Percentiles rank a stretch among this genome's conserved stretches.
phyloP scores from a whole-genome alignment of 148 eudicot genomes.

The Euryodendron excelsum region DNA sequence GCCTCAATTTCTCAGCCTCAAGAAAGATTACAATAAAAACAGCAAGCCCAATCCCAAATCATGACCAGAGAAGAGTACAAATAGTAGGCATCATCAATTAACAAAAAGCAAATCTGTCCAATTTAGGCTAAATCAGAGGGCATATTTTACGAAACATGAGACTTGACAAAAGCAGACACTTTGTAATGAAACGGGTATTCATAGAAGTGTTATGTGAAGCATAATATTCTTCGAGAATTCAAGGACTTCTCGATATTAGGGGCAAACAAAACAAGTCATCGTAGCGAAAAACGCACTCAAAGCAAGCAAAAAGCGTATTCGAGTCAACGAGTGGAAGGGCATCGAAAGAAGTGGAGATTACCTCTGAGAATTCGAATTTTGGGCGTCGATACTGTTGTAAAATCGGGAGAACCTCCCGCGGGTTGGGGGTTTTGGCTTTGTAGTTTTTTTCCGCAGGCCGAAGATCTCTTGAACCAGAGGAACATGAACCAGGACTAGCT shows the following conservation, averaged over 20 bases:
- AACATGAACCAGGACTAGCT: constrained; percentile 78
- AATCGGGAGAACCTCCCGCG: constrained; percentile 42
- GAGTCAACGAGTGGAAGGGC: not conserved
- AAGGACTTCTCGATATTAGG: not conserved
- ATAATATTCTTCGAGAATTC: not conserved
- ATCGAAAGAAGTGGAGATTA: constrained; percentile 2
- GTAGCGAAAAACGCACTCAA: not conserved
- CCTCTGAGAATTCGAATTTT: constrained; percentile 6
- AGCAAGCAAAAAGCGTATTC: not conserved
- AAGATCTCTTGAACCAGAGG: constrained; percentile 85
- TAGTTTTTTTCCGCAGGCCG: constrained; percentile 61
- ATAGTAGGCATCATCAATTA: not conserved
- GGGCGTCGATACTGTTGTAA: constrained; percentile 34
- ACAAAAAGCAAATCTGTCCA: not conserved
- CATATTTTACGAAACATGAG: not conserved
- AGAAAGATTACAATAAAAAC: not conserved
- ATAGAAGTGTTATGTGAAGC: not conserved
- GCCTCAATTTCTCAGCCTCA: not conserved
- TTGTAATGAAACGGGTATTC: not conserved
- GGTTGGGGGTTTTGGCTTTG: constrained; percentile 50
- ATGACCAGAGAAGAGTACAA: not conserved
- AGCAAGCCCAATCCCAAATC: not conserved
- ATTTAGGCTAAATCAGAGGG: not conserved
- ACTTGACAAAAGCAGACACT: not conserved
- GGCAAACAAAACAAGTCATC: not conserved